Evolutionary conservation across 768 basidiomycete species (phyloP).

Genomic region (Serendipita sp.): DNA sequence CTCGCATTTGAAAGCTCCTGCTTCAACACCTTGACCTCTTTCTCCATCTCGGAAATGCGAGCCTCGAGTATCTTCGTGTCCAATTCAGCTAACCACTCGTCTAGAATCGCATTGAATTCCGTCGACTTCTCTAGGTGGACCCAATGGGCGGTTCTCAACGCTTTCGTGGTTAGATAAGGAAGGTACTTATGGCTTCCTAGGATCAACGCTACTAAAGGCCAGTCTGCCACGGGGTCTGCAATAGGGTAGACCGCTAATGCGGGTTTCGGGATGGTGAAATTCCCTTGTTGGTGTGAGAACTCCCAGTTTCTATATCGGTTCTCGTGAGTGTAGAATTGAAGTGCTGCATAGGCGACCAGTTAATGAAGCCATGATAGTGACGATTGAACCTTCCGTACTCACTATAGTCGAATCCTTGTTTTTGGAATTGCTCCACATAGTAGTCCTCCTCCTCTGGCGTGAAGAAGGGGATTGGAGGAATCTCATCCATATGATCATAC

Average conservation of each 20-base stretch:
- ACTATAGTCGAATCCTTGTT: constrained; percentile 49
- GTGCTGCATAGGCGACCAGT: constrained; percentile 23
- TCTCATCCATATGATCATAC: constrained; percentile 21
- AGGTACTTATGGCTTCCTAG: constrained; percentile 20
- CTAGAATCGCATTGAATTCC: constrained; percentile 34
- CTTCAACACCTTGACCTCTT: not conserved
- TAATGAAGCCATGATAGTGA: not conserved
- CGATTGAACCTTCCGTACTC: constrained; percentile 15
- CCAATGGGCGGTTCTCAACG: constrained; percentile 48
- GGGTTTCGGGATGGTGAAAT: constrained; percentile 29
- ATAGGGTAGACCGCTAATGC: constrained; percentile 26
- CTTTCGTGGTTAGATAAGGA: constrained; percentile 23
- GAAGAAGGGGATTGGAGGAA: constrained; percentile 47
- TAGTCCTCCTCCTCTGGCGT: constrained; percentile 49
- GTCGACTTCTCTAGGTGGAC: constrained; percentile 44
- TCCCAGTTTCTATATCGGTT: constrained; percentile 26
- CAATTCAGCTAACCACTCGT: constrained; percentile 32
- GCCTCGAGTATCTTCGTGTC: not conserved
- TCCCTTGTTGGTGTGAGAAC: constrained; percentile 25
- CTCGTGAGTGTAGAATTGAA: constrained; percentile 49
- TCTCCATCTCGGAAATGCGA: not conserved
- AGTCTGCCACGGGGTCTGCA: constrained; percentile 32
- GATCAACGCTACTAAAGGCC: constrained; percentile 20
- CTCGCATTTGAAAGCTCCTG: not conserved
- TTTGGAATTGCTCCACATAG: constrained; percentile 43